Base-by-base conservation (phyloP, 148 eudicot genomes). In the Camellia granthamiana region DNA sequence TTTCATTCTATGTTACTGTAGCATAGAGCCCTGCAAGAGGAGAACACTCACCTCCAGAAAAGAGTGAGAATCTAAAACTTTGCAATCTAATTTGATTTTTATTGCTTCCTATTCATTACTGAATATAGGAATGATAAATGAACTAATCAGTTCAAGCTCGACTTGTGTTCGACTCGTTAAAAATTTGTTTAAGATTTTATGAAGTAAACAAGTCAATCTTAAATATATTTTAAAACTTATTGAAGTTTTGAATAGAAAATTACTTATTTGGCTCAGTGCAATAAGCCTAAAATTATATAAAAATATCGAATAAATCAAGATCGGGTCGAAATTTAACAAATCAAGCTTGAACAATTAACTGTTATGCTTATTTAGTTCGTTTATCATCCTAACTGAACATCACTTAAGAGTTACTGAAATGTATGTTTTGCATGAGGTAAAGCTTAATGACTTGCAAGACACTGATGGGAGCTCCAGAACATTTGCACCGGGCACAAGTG, bases 31-130 rank as follows among this genome's bases (percentile, higher is more conserved):
- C 47, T 56, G 77, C 77, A 74, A 56, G 77, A 38, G 77, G 64
- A 74, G 77, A 56, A 74, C 77, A 55, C 61, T 18, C 63, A 74
- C 49, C 77, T 74, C 77, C 77, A 56, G 61, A 74, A 74, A 38
- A 56, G 47, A 56, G 63, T 55, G 21, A 56, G 77, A 8, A 74
- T 30, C 13, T 6, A 56, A 74, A 30, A 42, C 21, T 54, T 6
- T 3, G 18, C 12, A 46, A 30, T 30, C 44, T 0, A 52, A 5
- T 54, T 73, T 73, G 49, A 9, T 73, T 73, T 7, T 73, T 7
- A n/a, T 21, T n/a, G 15, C 2, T 44, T 46, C 9, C 11, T 44
- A 23, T 7, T 69, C 73, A 69, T 16, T 44, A 43, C 13, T 66
- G 46, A 60, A 60, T 60, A 60, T 7, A 60, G 11, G 11, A 10